Evolutionary conservation across 2,329 filamentous ascomycete species (phyloP), one percentile per base, ranked within the genome.

Genomic region (Alternaria sp.): DNA sequence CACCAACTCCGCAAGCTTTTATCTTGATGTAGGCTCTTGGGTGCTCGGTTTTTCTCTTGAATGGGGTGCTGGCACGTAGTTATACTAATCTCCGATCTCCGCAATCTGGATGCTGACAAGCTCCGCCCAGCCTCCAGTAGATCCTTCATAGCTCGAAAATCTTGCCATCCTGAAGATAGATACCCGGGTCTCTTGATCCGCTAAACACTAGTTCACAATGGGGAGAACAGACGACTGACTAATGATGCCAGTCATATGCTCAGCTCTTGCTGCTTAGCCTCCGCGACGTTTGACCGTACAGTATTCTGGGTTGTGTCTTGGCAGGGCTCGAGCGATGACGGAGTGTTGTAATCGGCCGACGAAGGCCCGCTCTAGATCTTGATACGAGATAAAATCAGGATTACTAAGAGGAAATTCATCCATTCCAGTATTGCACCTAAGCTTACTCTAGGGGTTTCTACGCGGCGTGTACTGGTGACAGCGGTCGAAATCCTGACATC

Each of bases 31-130:
- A n/a, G n/a, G n/a, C n/a, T n/a, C n/a, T n/a, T n/a, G n/a, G n/a
- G n/a, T n/a, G n/a, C n/a, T n/a, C n/a, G n/a, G n/a, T n/a, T n/a
- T n/a, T n/a, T n/a, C n/a, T n/a, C n/a, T n/a, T n/a, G n/a, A n/a
- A n/a, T n/a, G n/a, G 12, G 28, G 7, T 23, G 13, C 28, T 11
- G 5, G 6, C n/a, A 49, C 26, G 25, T 8, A 47, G 3, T 57
- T 25, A 26, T 17, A 57, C 44, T 47, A 13, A 36, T 15, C 44
- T 17, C 54, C 43, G 26, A 49, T 6, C 15, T 47, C 10, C 54
- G 54, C 26, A 57, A 40, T 57, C 15, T n/a, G 12, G 32, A 36
- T 32, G 4, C 30, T 23, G 54, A 36, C n/a, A 25, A 57, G 40
- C 43, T 40, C 25, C 54, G 36, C 23, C 47, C 23, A 26, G n/a